phyloP scores from a whole-genome alignment of 768 basidiomycete species.

The Lactarius hatsudake region DNA sequence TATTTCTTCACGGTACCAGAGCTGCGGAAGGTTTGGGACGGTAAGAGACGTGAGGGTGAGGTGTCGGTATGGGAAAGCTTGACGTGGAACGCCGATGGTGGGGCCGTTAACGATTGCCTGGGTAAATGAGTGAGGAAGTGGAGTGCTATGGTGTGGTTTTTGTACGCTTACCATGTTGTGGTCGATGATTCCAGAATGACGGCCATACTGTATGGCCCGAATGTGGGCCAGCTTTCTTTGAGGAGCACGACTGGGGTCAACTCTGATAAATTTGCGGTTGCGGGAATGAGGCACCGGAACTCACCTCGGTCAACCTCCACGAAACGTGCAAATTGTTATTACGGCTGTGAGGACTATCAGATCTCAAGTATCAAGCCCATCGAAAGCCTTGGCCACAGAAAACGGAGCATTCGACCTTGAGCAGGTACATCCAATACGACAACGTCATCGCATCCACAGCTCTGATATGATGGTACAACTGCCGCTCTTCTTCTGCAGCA shows the following conservation, averaged over 20 bases:
- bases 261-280: background rate
- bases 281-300: constrained; percentile 25
- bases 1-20: constrained; percentile 80
- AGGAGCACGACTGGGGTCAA: constrained; percentile 79
- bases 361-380: background rate
- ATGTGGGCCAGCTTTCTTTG: constrained; percentile 79
- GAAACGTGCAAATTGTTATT: constrained; percentile 92
- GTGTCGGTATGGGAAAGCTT: constrained; percentile 88
- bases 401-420: background rate
- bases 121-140: background rate
- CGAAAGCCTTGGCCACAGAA: background rate
- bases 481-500: background rate
- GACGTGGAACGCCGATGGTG: constrained; percentile 86
- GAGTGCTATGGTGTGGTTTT: background rate
- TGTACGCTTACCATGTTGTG: constrained; percentile 82
- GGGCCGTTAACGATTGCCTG: constrained; percentile 98
- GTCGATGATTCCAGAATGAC: constrained; percentile 97
- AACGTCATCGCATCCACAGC: constrained; percentile 14
- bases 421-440: background rate
- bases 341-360: constrained; percentile 16
- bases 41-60: constrained; percentile 85
- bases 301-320: constrained; percentile 96
- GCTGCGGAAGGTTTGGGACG: constrained; percentile 81
- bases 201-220: constrained; percentile 85
- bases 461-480: background rate